Conservation (phyloP, 805 yeast genomes). For the Lipomyces starkeyi region DNA sequence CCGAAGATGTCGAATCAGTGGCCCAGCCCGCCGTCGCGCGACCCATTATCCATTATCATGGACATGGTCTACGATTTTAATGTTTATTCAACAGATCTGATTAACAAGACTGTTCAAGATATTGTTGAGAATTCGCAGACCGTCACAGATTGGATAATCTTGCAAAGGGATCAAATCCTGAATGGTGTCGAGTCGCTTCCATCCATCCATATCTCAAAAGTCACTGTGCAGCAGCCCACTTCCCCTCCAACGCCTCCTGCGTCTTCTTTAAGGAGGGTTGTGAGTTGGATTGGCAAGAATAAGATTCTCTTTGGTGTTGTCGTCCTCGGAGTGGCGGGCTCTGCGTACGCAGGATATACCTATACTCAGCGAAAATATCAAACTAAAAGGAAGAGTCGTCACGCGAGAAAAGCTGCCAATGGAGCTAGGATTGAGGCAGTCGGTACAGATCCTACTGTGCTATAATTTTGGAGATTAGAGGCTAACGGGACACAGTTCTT, state of each 20-base stretch:
- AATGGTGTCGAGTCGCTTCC: slow-evolving; percentile 22
- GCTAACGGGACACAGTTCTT: slow-evolving; percentile 48
- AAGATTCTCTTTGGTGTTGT: slow-evolving; percentile 29
- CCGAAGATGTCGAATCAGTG: slow-evolving; percentile 2
- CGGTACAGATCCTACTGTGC: slow-evolving; percentile 21
- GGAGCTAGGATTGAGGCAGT: slow-evolving; percentile 81
- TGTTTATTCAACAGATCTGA: slow-evolving; percentile 24
- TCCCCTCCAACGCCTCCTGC: slow-evolving; percentile 22
- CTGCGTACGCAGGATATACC: slow-evolving; percentile 23
- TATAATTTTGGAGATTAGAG: not conserved
- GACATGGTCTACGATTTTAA: slow-evolving; percentile 29
- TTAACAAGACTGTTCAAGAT: slow-evolving; percentile 25
- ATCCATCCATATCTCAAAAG: slow-evolving; percentile 15
- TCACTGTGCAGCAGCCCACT: slow-evolving; percentile 4
- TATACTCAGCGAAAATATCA: slow-evolving; percentile 11
- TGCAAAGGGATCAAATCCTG: slow-evolving; percentile 23
- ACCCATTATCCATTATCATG: slow-evolving; percentile 34
- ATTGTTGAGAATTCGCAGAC: slow-evolving; percentile 20
- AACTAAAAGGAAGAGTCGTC: slow-evolving; percentile 48
- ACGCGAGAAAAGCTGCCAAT: slow-evolving; percentile 66
- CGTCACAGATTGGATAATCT: slow-evolving; percentile 26
- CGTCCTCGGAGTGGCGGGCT: slow-evolving; percentile 29
- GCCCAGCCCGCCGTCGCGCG: slow-evolving; percentile 36
- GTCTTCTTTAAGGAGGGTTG: not conserved
- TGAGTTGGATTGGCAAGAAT: slow-evolving; percentile 29